Conservation (phyloP, 2,329 filamentous ascomycete genomes). For the Neopestalotiopsis clavispora region DNA sequence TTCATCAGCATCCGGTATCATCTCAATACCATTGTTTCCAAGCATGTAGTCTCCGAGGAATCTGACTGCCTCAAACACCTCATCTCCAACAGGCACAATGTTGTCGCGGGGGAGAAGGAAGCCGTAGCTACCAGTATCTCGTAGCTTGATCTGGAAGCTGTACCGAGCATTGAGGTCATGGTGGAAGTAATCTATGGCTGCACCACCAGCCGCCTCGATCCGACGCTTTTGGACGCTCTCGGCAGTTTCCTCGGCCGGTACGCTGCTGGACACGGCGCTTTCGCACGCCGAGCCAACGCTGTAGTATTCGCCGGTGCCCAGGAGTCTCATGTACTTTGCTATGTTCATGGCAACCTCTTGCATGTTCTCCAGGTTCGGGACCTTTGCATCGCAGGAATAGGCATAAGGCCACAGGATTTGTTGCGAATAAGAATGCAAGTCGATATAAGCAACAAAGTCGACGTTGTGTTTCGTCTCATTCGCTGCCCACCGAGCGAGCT, state of each 20-base stretch:
- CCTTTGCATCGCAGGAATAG: conserved; percentile 77
- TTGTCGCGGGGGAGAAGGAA: conserved; percentile 87
- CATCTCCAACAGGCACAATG: conserved; percentile 88
- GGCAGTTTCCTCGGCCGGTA: conserved; percentile 27
- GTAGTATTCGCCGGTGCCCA: conserved; percentile 74
- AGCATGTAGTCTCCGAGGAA: conserved; percentile 83
- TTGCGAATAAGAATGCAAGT: conserved; percentile 94
- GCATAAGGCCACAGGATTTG: conserved; percentile 92
- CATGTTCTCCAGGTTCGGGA: conserved; percentile 88
- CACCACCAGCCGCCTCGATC: conserved; percentile 80
- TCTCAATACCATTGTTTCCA: conserved; percentile 62
- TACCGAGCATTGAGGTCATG: conserved; percentile 82
- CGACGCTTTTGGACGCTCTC: conserved; percentile 40
- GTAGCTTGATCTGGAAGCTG: conserved; percentile 91
- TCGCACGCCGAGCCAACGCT: conserved; percentile 86
- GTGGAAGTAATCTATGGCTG: conserved; percentile 94
- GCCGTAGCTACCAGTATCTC: conserved; percentile 92
- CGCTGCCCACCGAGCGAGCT: conserved; percentile 80
- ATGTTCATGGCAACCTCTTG: conserved; percentile 88
- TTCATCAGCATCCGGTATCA: neutral
- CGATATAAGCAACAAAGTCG: conserved; percentile 82
- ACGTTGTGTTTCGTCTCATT: conserved; percentile 76
- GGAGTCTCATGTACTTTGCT: conserved; percentile 83
- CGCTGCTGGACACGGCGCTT: conserved; percentile 62
- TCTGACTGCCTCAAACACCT: conserved; percentile 81